Evolutionary conservation across 495 filamentous ascomycete genomes (phyloP), one percentile per base, ranked within the genome.

Genomic region (Penicillium odoratum): DNA sequence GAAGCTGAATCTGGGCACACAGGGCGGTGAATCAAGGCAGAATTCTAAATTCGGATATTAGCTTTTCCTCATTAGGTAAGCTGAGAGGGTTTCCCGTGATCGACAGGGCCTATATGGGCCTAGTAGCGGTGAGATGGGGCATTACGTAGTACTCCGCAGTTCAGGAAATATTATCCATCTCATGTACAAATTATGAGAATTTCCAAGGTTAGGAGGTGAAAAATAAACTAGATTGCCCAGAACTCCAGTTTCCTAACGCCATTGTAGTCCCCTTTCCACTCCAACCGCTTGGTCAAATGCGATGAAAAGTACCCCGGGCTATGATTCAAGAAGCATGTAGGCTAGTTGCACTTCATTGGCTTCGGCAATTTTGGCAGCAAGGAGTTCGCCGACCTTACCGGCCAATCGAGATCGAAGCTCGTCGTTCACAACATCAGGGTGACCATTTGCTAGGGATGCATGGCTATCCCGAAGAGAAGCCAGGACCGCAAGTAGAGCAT

Each of bases 401-500:
- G 76, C 77, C n/a, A 92, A 55, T 50, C 77, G 81, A 11, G 80
- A 77, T 42, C 75, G 81, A 5, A 88, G 62, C 40, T 85, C 77
- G 25, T 74, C 73, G 3, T 68, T 81, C 34, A 88, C 80, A 5
- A 62, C 62, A 11, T 75, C 74, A 15, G 63, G 57, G 55, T 74
- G 65, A 0, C 78, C 81, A 67, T 83, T 84, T 9, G 72, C 67
- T 21, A 77, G 54, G 2, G 70, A 61, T 7, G 62, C 34, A 7
- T 59, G 66, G 31, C 71, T 67, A 50, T 75, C 70, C 40, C 73
- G 75, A 7, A 88, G 62, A 0, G 75, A 74, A 4, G 70, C 61
- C 48, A 92, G 65, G 0, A 88, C 83, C 54, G 81, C 81, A 46
- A 90, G 62, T 16, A 93, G 73, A 0, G 81, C 85, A 10, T 66